Conservation (phyloP, 1,139 yeast genomes). For the Geotrichum bryndzae region DNA sequence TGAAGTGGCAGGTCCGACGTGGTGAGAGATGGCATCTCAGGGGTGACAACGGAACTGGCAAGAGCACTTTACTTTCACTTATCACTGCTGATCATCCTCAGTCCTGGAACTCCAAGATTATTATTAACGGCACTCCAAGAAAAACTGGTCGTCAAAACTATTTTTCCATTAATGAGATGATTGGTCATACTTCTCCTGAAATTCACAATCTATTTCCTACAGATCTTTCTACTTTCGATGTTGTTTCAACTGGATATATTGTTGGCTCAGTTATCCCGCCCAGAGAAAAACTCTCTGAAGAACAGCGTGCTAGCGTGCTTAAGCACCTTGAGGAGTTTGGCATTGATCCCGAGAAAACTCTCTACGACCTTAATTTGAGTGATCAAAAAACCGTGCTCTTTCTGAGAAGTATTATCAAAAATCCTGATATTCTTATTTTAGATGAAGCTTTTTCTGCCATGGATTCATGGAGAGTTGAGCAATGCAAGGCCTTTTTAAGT, state of each 20-base stretch:
- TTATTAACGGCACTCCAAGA: slow-evolving; percentile 61
- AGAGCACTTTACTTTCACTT: slow-evolving; percentile 76
- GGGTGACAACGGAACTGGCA: slow-evolving; percentile 91
- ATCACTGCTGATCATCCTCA: slow-evolving; percentile 96
- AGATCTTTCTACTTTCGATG: slow-evolving; percentile 45
- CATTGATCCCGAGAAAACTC: slow-evolving; percentile 36
- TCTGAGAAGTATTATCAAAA: slow-evolving; percentile 66
- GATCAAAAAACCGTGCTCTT: slow-evolving; percentile 79
- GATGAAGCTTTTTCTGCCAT: slow-evolving; percentile 94
- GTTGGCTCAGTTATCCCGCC: slow-evolving; percentile 55
- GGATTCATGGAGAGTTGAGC: slow-evolving; percentile 60
- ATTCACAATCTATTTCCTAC: slow-evolving; percentile 76
- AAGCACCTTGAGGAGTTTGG: slow-evolving; percentile 31
- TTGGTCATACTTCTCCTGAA: slow-evolving; percentile 90
- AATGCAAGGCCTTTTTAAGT: slow-evolving; percentile 61
- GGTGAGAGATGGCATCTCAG: slow-evolving; percentile 86
- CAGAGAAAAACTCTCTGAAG: slow-evolving; percentile 31
- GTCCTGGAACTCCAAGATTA: slow-evolving; percentile 73
- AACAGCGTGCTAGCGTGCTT: slow-evolving; percentile 37
- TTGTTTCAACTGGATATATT: slow-evolving; percentile 66
- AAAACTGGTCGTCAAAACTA: slow-evolving; percentile 73
- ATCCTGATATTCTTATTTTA: slow-evolving; percentile 69
- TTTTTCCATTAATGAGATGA: slow-evolving; percentile 66
- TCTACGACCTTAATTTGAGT: slow-evolving; percentile 56
- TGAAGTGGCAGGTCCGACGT: slow-evolving; percentile 58